Conservation (phyloP, 2,329 filamentous ascomycete species). For the Cryphonectria parasitica region DNA sequence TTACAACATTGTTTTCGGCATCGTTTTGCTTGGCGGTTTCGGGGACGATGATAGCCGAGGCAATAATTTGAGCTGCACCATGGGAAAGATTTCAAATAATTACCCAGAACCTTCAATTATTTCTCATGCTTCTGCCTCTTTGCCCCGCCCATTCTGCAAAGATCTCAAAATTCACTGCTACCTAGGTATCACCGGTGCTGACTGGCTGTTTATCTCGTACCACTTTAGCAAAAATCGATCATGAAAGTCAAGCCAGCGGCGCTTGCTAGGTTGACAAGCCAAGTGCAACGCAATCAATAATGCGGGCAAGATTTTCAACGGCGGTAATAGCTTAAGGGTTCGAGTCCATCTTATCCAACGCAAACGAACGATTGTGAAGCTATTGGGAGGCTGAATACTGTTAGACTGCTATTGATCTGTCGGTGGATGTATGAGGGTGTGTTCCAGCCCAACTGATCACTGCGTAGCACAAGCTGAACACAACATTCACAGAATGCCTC, state of each 20-base stretch:
- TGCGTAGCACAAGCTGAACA: neutral
- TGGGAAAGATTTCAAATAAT: neutral
- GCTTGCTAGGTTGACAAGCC: neutral
- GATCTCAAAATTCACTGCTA: neutral
- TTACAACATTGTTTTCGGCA: neutral
- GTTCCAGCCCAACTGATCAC: neutral
- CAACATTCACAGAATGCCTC: neutral
- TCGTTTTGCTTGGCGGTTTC: neutral
- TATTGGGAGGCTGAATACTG: neutral
- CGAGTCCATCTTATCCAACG: neutral
- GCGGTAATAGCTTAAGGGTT: neutral
- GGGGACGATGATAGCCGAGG: neutral
- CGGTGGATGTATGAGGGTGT: neutral
- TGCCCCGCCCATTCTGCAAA: neutral
- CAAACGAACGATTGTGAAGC: neutral
- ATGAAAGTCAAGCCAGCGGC: neutral
- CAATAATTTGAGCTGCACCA: neutral
- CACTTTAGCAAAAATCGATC: neutral
- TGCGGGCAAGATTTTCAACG: neutral
- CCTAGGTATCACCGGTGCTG: neutral
- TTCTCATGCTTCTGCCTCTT: neutral
- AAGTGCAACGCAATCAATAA: neutral
- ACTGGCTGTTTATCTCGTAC: neutral
- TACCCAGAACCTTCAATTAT: neutral
- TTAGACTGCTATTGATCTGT: neutral